Evolutionary conservation across 345 rosid species (phyloP).

Genomic region (rapeseed (Brassica napus)): DNA sequence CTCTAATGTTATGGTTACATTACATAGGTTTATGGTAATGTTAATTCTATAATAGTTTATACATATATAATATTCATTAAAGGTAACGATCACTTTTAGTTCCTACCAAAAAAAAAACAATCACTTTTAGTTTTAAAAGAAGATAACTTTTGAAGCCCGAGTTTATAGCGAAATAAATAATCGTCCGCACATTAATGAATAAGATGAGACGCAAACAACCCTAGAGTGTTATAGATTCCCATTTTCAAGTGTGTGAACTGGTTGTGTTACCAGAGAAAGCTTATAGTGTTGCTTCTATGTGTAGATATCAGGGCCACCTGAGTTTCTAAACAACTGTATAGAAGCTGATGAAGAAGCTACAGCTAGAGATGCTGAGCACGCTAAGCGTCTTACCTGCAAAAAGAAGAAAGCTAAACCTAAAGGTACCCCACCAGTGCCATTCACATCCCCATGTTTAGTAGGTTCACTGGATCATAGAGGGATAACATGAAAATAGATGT

Average conservation of each 20-base stretch:
- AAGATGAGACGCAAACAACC: neutral
- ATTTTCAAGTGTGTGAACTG: too few relatives aligned
- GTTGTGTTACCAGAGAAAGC: neutral
- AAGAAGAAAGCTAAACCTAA: constrained; percentile 67
- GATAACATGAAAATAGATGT: too few relatives aligned
- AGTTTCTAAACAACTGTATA: constrained; percentile 69
- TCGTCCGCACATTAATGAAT: too few relatives aligned
- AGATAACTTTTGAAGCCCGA: too few relatives aligned
- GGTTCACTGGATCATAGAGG: neutral
- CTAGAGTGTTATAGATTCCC: neutral
- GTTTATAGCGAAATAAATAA: too few relatives aligned
- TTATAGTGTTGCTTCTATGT: constrained; percentile 5
- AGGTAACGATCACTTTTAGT: too few relatives aligned
- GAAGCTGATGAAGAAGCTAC: constrained; percentile 55
- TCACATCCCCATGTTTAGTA: neutral
- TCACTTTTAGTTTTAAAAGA: too few relatives aligned
- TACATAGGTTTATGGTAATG: too few relatives aligned
- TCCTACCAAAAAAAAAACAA: too few relatives aligned
- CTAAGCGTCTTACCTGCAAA: constrained; percentile 53
- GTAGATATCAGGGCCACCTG: constrained; percentile 87
- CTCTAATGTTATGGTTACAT: too few relatives aligned
- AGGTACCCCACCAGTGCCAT: constrained; percentile 43
- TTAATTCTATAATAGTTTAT: too few relatives aligned
- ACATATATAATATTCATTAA: too few relatives aligned
- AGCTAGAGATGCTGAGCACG: constrained; percentile 48